Evolutionary conservation across 306 rosid genomes (phyloP), one percentile per base, ranked within the genome.

Genomic region (Comarum palustre): DNA sequence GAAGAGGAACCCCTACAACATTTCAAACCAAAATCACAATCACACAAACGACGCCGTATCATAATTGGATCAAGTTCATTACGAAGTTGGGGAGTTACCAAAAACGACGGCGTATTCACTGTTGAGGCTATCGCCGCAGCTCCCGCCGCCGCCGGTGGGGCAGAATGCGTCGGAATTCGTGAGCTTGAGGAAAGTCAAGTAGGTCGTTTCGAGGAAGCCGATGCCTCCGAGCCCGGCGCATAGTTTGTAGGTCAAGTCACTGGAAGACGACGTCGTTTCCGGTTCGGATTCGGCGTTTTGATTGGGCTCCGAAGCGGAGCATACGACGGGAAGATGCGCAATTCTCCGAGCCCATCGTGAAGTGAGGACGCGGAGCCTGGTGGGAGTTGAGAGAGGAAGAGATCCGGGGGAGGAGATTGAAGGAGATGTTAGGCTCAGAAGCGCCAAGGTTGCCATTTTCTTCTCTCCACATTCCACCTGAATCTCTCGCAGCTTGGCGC

Each of bases 131-230:
- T 82, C 81, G 61, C 87, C 78, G 80, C 97, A 90, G 42, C 79
- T 67, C 12, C 66, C 66, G 31, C 84, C 90, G 3, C 86, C 92
- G 8, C 86, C 90, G 43, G 80, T 54, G 4, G 93, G 93, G 80
- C 97, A 90, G 52, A 93, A 89, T 14, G 86, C 87, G 29, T 79
- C 88, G 65, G 94, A 78, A 52, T 77, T 85, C 27, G 97, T 86
- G 84, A 91, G 86, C 66, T 89, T 91, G 32, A 93, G 87, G 88
- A 74, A 89, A 39, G 89, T 82, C 83, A 91, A 82, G 69, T 94
- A 94, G 36, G 92, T 73, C 1, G 99, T 94, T 82, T 91, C 99
- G 17, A 91, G 70, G 25, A 91, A 80, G 46, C 99, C 99, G 3
- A 87, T 19, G 19, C 90, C 91, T 51, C 90, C 89, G 38, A 90